A percentile compares a stretch with the other conserved stretches of the same genome.
Evolutionary conservation across 2,329 filamentous ascomycete species (phyloP).

Genomic region (Aspergillus udagawae): DNA sequence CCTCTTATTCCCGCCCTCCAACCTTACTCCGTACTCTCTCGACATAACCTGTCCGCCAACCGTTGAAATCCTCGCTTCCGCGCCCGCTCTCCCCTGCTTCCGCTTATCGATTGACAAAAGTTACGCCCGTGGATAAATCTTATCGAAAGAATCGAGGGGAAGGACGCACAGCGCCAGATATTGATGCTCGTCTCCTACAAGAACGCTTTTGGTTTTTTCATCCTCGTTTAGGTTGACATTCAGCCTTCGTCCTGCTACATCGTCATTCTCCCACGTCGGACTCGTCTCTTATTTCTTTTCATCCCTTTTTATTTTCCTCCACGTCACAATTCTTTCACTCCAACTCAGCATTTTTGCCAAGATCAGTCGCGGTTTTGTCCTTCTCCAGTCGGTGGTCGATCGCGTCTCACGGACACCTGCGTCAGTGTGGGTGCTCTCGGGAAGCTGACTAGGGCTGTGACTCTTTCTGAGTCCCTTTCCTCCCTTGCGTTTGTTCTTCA

Average conservation of each 20-base stretch:
- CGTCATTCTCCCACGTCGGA: background rate
- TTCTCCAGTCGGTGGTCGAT: constrained; percentile 14
- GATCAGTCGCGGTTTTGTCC: constrained; percentile 9
- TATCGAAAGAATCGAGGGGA: background rate
- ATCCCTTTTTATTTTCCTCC: background rate
- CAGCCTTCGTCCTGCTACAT: background rate
- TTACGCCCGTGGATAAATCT: background rate
- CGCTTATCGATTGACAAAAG: constrained; percentile 8
- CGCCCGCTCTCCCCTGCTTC: constrained; percentile 11
- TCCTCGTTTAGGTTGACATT: background rate
- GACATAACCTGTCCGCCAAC: constrained; percentile 10
- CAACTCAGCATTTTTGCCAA: constrained; percentile 24
- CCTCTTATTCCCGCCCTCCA: constrained; percentile 6
- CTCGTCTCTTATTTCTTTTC: constrained; percentile 2
- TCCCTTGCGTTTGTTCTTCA: constrained; percentile 18
- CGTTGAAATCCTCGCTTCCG: constrained; percentile 20
- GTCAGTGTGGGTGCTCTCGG: constrained; percentile 17
- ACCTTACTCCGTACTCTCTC: background rate
- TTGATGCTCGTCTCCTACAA: background rate
- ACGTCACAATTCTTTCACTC: background rate
- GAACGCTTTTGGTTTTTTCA: background rate
- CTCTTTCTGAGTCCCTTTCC: constrained; percentile 20
- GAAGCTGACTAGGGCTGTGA: constrained; percentile 20
- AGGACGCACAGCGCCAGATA: background rate
- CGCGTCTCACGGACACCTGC: constrained; percentile 24